These are phyloP conservation scores for Yamadazyma dushanensis DNA, from an alignment of 1,139 yeast species.

Conservation along the genomic window DNA sequence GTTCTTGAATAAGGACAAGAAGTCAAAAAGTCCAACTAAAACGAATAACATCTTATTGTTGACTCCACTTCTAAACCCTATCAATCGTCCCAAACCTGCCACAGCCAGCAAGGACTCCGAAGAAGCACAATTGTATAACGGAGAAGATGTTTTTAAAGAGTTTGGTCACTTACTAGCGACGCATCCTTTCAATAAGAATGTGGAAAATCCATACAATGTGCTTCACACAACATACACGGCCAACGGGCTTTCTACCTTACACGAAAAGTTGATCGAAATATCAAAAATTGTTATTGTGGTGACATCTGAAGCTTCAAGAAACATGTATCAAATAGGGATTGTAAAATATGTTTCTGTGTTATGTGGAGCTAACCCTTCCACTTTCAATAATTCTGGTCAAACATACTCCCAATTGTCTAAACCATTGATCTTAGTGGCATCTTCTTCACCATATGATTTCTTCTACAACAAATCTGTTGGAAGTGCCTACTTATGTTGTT, in stretches of 20 bases:
- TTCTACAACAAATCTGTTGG: conserved; percentile 56
- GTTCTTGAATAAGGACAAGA: conserved; percentile 20
- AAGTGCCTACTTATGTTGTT: conserved; percentile 61
- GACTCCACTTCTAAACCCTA: conserved; percentile 54
- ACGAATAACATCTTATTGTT: conserved; percentile 47
- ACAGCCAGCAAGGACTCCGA: conserved; percentile 1
- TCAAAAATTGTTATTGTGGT: conserved; percentile 58
- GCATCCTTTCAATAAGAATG: conserved; percentile 26
- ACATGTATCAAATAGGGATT: conserved; percentile 66
- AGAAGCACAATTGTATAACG: conserved; percentile 36
- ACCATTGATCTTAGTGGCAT: conserved; percentile 61
- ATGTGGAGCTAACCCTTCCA: conserved; percentile 50
- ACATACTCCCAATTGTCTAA: conserved; percentile 34
- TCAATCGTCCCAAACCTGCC: conserved; percentile 23
- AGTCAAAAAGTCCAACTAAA: conserved; percentile 12
- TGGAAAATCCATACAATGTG: conserved; percentile 43
- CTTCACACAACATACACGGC: conserved; percentile 66
- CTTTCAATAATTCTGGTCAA: conserved; percentile 26
- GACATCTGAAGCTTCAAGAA: conserved; percentile 63
- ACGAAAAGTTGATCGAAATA: conserved; percentile 56
- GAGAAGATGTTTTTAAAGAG: conserved; percentile 59
- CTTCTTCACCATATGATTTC: conserved; percentile 65
- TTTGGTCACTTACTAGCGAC: conserved; percentile 45
- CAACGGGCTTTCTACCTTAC: conserved; percentile 59
- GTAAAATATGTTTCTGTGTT: conserved; percentile 58